Conservation (phyloP, 2,329 filamentous ascomycete genomes). For the Diaporthe nobilis region DNA sequence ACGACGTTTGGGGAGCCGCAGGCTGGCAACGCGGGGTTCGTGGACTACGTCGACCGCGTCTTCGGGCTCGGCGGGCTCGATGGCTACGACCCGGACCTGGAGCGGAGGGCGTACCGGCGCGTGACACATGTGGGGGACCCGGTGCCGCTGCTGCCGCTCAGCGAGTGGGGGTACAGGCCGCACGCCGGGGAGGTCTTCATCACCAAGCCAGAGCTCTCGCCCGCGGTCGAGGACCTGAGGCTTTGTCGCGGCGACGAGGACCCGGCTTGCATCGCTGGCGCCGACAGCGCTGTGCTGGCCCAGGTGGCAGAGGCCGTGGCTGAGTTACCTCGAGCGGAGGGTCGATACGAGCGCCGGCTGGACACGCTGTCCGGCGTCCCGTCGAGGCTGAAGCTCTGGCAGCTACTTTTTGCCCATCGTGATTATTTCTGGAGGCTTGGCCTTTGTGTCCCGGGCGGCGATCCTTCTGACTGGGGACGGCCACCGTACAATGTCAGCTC, state of each 20-base stretch:
- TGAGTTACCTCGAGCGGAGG: slow-evolving; percentile 20
- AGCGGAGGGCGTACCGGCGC: slow-evolving; percentile 73
- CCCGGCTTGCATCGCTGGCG: slow-evolving; percentile 77
- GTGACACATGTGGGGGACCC: slow-evolving; percentile 91
- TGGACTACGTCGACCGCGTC: slow-evolving; percentile 66
- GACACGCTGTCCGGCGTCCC: slow-evolving; percentile 70
- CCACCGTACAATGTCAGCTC: slow-evolving; percentile 59
- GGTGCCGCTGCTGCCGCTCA: slow-evolving; percentile 86
- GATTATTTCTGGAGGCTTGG: slow-evolving; percentile 98
- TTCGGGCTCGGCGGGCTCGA: slow-evolving; percentile 60
- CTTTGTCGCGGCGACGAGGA: slow-evolving; percentile 82
- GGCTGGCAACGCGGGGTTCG: slow-evolving; percentile 71
- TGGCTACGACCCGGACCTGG: slow-evolving; percentile 46
- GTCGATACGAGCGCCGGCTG: slow-evolving; percentile 44
- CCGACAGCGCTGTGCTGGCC: slow-evolving; percentile 52
- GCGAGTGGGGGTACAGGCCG: slow-evolving; percentile 88
- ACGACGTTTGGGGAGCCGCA: slow-evolving; percentile 95
- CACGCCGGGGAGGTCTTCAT: slow-evolving; percentile 94
- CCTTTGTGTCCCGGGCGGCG: slow-evolving; percentile 86
- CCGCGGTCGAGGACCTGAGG: slow-evolving; percentile 76
- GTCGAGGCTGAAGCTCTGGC: slow-evolving; percentile 82
- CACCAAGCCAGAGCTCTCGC: slow-evolving; percentile 77
- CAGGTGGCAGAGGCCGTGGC: slow-evolving; percentile 43
- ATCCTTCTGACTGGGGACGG: slow-evolving; percentile 76
- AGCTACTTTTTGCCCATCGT: slow-evolving; percentile 91